A percentile compares a stretch with the other conserved stretches of the same genome.
phyloP scores from a whole-genome alignment of 345 rosid genomes.

The Cardiospermum halicacabum region DNA sequence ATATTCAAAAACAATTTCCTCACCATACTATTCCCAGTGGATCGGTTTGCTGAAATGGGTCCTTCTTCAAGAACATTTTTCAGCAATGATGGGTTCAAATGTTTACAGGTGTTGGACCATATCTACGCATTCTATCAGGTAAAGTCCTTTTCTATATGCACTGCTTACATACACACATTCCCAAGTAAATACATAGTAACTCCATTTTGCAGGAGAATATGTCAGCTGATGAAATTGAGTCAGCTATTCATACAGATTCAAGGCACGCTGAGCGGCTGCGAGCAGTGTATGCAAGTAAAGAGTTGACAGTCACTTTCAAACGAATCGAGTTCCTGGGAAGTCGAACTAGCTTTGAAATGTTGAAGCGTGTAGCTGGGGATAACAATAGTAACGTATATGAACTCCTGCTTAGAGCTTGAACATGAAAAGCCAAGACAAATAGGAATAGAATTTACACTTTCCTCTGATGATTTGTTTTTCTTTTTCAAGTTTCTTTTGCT shows the following conservation, averaged over 20 bases:
- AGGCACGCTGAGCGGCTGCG: constrained; percentile 82
- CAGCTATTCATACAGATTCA: constrained; percentile 81
- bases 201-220: constrained; percentile 56
- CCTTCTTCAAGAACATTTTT: constrained; percentile 87
- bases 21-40: constrained; percentile 73
- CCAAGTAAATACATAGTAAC: neutral
- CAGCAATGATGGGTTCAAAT: constrained; percentile 69
- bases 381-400: constrained; percentile 76
- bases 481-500: too few relatives aligned
- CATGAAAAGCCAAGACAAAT: neutral
- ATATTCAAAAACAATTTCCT: constrained; percentile 68
- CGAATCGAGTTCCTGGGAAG: constrained; percentile 78
- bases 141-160: constrained; percentile 3
- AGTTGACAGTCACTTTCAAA: constrained; percentile 46
- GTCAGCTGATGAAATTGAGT: constrained; percentile 57
- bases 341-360: constrained; percentile 69
- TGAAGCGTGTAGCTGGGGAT: constrained; percentile 75
- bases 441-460: neutral
- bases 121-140: constrained; percentile 88
- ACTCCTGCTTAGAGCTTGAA: constrained; percentile 73
- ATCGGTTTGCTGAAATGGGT: constrained; percentile 89
- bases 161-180: neutral
- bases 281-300: constrained; percentile 53
- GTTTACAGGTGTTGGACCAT: constrained; percentile 68
- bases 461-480: neutral